Evolutionary conservation across 2,329 filamentous ascomycete genomes (phyloP), one percentile per base, ranked within the genome.

Genomic region (Pyrenophora teres): DNA sequence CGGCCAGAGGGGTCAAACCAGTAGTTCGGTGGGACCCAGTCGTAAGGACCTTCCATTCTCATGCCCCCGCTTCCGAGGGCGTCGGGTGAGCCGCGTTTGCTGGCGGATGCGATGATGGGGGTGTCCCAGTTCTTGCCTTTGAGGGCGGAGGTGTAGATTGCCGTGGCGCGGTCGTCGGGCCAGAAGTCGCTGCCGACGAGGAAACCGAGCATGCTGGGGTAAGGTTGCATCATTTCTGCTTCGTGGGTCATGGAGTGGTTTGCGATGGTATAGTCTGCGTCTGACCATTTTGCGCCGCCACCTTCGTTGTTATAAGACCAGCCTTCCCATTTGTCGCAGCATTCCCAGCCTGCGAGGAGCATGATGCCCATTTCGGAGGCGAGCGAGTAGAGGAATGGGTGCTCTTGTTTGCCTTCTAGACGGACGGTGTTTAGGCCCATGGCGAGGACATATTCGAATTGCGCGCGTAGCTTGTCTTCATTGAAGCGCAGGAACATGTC

Each of bases 1-100:
- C 77, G 68, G n/a, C 77, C 65, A 40, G 78, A 63, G 13, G 77
- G 67, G 39, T 80, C 78, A 55, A 81, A 86, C 84, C 83, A 87
- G 69, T 87, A 87, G 56, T 81, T 84, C 0, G 84, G 84, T 0
- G 85, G 82, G 0, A 85, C 82, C 83, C 83, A 87, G 61, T 87
- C 85, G 57, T 87, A 87, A 0, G 85, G 85, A 0, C 85, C 85
- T 0, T 81, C 78, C 84, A 87, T 87, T 62, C 86, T 87, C 80
- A 87, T 81, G 0, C 84, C 84, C 0, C 81, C 80, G 0, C 81
- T 80, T 0, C 81, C 82, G 0, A 87, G 73, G 1, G 74, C 64
- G 7, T 76, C 56, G 0, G 84, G 80, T 46, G 75, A 83, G 1
- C 83, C 82, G 8, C 79, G 75, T 60, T 82, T 81, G 2, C 78